Evolutionary conservation across 2,329 filamentous ascomycete genomes (phyloP).

Genomic region (Keithomyces neogunnii): DNA sequence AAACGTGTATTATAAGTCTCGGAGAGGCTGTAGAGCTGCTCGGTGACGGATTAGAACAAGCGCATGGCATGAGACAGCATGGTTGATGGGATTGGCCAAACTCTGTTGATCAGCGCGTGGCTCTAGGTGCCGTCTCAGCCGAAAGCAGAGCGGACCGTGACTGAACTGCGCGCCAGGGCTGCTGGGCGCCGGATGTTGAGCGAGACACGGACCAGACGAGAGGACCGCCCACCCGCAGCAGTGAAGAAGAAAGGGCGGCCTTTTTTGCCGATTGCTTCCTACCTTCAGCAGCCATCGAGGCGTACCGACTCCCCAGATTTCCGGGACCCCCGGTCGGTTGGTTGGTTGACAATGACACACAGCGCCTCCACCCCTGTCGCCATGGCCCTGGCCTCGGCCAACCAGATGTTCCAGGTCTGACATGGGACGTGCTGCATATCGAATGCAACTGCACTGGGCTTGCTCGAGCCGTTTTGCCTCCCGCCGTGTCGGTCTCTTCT

Average conservation of each 20-base stretch:
- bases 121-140: constrained; percentile 1
- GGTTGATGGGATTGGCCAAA: not conserved
- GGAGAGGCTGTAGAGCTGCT: not conserved
- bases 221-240: no score
- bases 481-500: no score
- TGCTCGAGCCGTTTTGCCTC: no score
- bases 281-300: no score
- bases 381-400: not conserved
- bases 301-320: no score
- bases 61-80: not conserved
- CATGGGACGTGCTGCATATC: not conserved
- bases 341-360: no score
- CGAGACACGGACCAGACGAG: not conserved
- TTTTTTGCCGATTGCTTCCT: not conserved
- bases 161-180: no score
- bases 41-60: constrained; percentile 3
- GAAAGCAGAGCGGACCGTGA: not conserved
- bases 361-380: not conserved
- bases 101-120: not conserved
- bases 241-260: no score
- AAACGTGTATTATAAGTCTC: not conserved
- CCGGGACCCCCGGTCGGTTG: no score
- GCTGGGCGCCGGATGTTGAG: not conserved
- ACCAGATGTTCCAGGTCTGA: not conserved
- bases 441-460: not conserved